Evolutionary conservation across 441 rosid genomes (phyloP).

Genomic region (Pelargonium myrrhifolium): DNA sequence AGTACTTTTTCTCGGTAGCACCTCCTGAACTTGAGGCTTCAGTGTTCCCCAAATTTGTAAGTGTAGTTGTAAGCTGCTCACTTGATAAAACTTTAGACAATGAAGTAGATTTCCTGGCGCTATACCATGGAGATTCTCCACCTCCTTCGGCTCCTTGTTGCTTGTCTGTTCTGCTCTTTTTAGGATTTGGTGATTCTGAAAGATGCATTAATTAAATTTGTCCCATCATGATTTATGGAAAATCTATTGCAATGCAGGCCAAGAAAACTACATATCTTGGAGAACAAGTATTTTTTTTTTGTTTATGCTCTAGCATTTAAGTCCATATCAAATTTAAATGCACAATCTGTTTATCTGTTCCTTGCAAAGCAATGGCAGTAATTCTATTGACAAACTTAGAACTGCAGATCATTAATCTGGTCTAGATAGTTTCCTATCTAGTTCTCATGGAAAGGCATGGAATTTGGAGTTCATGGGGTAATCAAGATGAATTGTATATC

Average conservation of each 20-base stretch:
- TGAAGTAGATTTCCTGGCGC: conserved; percentile 14
- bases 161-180: conserved; percentile 11
- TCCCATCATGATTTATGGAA: not conserved
- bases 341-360: too few species aligned
- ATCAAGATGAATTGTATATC: not conserved
- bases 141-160: conserved; percentile 16
- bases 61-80: conserved; percentile 16
- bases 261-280: too few species aligned
- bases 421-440: not conserved
- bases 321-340: too few species aligned
- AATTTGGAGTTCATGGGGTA: not conserved
- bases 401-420: not conserved
- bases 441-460: not conserved
- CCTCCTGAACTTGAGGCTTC: conserved; percentile 26
- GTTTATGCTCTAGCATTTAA: too few species aligned
- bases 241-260: too few species aligned
- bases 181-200: conserved; percentile 18
- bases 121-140: conserved; percentile 18
- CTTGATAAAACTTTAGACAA: conserved; percentile 20
- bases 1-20: conserved; percentile 15
- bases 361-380: too few species aligned
- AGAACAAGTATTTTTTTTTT: too few species aligned
- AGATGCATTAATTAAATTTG: not conserved
- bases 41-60: conserved; percentile 12
- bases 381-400: too few species aligned